These are phyloP conservation scores for Arctium minus DNA, from an alignment of 129 eudicot species.

Conservation along the genomic window DNA sequence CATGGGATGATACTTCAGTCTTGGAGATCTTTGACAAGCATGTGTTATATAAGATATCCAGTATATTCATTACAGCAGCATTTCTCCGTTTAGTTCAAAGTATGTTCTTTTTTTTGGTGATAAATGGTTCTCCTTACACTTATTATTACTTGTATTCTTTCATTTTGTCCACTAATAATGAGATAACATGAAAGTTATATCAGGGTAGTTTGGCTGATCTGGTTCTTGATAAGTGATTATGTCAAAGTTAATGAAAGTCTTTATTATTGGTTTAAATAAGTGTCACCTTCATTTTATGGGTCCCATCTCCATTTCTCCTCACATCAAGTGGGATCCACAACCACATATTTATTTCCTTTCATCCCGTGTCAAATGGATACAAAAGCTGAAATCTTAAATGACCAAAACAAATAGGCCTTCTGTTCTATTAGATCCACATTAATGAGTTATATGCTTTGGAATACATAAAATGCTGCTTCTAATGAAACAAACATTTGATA, in stretches of 20 bases:
- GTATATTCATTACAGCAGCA: conserved; percentile 94
- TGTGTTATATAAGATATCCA: conserved; percentile 62
- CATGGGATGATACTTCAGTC: conserved; percentile 60
- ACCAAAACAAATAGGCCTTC: background rate
- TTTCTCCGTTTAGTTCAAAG: conserved; percentile 89
- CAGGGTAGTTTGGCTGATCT: background rate
- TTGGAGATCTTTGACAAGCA: conserved; percentile 50
- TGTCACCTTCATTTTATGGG: background rate
- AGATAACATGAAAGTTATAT: background rate
- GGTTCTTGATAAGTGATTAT: background rate
- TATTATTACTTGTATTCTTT: background rate
- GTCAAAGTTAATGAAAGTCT: background rate
- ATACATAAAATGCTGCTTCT: background rate
- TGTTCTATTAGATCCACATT: background rate
- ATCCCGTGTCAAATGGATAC: background rate
- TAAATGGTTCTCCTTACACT: background rate
- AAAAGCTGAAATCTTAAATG: background rate
- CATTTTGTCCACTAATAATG: background rate
- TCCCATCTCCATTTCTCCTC: background rate
- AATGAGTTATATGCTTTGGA: background rate
- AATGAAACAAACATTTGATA: background rate
- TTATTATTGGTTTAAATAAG: background rate
- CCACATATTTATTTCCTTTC: background rate
- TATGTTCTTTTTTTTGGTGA: conserved; percentile 32
- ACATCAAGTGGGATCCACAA: background rate